Base-by-base conservation (phyloP, 108 stramenopile species). In the Chaetoceros muelleri region DNA sequence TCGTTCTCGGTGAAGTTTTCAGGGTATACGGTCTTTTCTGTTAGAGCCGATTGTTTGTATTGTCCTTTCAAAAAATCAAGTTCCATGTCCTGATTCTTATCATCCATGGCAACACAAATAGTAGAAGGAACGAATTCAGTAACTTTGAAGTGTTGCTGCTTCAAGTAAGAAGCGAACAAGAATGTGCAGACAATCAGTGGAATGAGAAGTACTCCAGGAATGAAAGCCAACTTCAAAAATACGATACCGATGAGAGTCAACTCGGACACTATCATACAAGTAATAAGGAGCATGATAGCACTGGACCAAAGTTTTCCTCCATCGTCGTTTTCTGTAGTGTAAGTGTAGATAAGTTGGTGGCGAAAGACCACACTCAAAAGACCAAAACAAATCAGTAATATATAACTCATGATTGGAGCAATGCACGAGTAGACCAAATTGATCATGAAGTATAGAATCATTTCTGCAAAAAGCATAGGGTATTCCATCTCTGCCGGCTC, bases 261-360 rank as follows among this genome's bases (percentile, higher is more conserved):
- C 26, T 67, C 60, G 1, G 66, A 30, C 7, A 67, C 8, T 22
- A 67, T 53, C 60, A 67, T 67, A 28, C 66, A 67, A n/a, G 45
- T 55, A 23, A 67, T 46, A 16, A 58, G 48, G 27, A 67, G 34
- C 31, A 47, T 44, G 24, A 34, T 53, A 28, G 60, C 60, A 28
- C 66, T 62, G 10, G 60, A 53, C 71, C 68, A 79, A 3, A 87
- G 48, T 40, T 77, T 69, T 2, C 85, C 85, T 46, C 85, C 85
- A 55, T 60, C 62, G 58, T 87, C 85, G 23, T 80, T 75, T 23
- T 57, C 55, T 16, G 75, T 67, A 0, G 77, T 77, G 49, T 87
- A 87, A 8, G 79, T 77, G 56, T 67, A 87, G 13, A 87, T 63
- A 28, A 83, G 72, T 46, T 87, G 82, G 58, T 81, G 63, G 22